These are phyloP conservation scores for Berkeleyomyces basicola DNA, from an alignment of 2,329 filamentous ascomycete genomes.

Conservation along the genomic window DNA sequence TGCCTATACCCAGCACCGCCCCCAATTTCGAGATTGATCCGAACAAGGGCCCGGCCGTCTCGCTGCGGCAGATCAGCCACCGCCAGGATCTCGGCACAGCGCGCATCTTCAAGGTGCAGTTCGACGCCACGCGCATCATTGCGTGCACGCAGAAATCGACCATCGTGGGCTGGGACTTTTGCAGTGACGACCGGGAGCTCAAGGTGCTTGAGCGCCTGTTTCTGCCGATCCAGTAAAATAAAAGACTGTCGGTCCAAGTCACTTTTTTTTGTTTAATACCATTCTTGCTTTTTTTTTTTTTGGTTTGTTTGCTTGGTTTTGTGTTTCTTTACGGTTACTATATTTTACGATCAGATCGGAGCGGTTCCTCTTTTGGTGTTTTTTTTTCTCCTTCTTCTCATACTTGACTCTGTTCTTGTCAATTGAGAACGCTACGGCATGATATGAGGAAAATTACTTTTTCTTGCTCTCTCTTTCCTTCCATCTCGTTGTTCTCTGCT, in stretches of 20 bases:
- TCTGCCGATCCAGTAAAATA: slow-evolving; percentile 38
- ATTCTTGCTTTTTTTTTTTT: not conserved
- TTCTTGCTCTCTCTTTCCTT: not conserved
- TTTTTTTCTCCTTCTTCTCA: not conserved
- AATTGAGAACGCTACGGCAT: not conserved
- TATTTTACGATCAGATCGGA: not conserved
- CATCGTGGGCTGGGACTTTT: slow-evolving; percentile 98
- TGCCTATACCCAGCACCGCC: not conserved
- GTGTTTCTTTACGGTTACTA: not conserved
- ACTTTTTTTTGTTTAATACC: not conserved
- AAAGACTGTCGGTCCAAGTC: not conserved
- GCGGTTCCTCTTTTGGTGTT: not conserved
- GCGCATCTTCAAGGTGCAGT: slow-evolving; percentile 90
- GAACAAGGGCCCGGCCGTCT: slow-evolving; percentile 2
- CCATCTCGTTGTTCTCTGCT: not conserved
- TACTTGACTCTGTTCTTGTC: not conserved
- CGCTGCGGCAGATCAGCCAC: slow-evolving; percentile 5
- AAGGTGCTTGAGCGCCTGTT: slow-evolving; percentile 68
- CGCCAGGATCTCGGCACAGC: slow-evolving; percentile 30
- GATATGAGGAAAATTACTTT: too few relatives aligned
- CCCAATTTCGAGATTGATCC: slow-evolving; percentile 4
- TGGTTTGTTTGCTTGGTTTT: not conserved
- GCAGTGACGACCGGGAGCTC: slow-evolving; percentile 65
- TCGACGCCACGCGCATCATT: slow-evolving; percentile 81
- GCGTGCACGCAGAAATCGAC: slow-evolving; percentile 83